phyloP scores from a whole-genome alignment of 805 yeast species.

The Candida ficus region DNA sequence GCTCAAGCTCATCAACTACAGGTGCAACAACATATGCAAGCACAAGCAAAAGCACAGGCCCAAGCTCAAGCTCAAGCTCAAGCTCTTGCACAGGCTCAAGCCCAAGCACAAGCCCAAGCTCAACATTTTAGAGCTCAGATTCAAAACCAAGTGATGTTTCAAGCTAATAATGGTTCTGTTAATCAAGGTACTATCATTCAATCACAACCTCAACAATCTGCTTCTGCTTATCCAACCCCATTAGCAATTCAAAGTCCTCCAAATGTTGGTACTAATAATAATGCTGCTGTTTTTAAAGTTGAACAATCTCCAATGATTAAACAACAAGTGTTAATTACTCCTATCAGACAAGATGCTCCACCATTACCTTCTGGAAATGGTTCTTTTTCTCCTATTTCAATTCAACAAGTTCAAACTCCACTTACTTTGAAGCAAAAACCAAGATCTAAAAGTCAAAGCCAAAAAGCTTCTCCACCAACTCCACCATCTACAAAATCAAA shows the following conservation, averaged over 20 bases:
- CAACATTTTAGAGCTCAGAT: conserved; percentile 17
- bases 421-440: not conserved
- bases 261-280: not conserved
- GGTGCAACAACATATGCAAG: conserved; percentile 6
- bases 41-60: not conserved
- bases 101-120: conserved; percentile 6
- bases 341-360: not conserved
- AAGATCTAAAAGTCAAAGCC: conserved; percentile 1
- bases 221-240: not conserved
- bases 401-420: not conserved
- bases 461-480: conserved; percentile 2
- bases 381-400: not conserved
- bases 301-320: not conserved
- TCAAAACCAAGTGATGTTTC: conserved; percentile 15
- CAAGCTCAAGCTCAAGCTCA: conserved; percentile 2
- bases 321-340: conserved; percentile 1
- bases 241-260: not conserved
- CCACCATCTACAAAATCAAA: conserved; percentile 7
- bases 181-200: conserved; percentile 1
- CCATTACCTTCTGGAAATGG: not conserved
- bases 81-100: not conserved
- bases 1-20: conserved; percentile 5
- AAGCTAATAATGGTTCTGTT: not conserved
- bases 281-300: not conserved
- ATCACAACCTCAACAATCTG: conserved; percentile 8